Percentiles rank a stretch among this genome's conserved stretches.
These are phyloP conservation scores for Pelargonium nanum DNA, from an alignment of 345 rosid genomes.

Conservation along the genomic window DNA sequence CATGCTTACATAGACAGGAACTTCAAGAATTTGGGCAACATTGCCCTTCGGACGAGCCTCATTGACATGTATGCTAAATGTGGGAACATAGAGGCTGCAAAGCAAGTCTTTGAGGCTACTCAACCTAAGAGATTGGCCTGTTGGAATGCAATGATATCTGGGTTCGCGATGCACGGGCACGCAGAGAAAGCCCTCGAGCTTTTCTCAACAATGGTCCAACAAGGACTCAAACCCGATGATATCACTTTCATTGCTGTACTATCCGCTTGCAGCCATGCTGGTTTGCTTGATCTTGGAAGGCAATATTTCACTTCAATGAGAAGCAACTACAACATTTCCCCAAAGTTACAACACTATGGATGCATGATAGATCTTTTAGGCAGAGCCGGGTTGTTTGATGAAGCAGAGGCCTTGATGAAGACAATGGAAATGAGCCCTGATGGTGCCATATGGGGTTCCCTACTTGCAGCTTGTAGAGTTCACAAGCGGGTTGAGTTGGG, in stretches of 20 bases:
- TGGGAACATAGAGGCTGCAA: slow-evolving; percentile 40
- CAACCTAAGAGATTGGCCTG: slow-evolving; percentile 32
- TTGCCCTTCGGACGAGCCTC: slow-evolving; percentile 41
- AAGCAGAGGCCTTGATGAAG: slow-evolving; percentile 40
- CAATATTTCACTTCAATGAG: slow-evolving; percentile 43
- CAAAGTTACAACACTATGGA: slow-evolving; percentile 61
- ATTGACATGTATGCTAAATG: slow-evolving; percentile 60
- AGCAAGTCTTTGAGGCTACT: slow-evolving; percentile 34
- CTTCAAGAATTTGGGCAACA: slow-evolving; percentile 11
- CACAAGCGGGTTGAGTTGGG: slow-evolving; percentile 44
- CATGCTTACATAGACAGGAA: slow-evolving; percentile 46
- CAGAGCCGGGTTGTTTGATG: slow-evolving; percentile 49
- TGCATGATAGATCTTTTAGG: slow-evolving; percentile 72
- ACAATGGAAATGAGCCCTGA: slow-evolving; percentile 52
- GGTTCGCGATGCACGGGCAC: slow-evolving; percentile 54
- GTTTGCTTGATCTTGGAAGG: slow-evolving; percentile 51
- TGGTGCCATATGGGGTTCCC: slow-evolving; percentile 69
- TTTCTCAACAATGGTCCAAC: slow-evolving; percentile 41
- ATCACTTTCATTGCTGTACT: slow-evolving; percentile 57
- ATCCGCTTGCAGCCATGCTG: slow-evolving; percentile 68
- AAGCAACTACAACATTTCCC: slow-evolving; percentile 37
- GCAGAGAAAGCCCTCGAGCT: slow-evolving; percentile 34
- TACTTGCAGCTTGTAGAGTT: slow-evolving; percentile 55
- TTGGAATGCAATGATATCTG: slow-evolving; percentile 67
- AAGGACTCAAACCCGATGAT: slow-evolving; percentile 50